Conservation (phyloP, 768 basidiomycete species). For the Collybia nuda region DNA sequence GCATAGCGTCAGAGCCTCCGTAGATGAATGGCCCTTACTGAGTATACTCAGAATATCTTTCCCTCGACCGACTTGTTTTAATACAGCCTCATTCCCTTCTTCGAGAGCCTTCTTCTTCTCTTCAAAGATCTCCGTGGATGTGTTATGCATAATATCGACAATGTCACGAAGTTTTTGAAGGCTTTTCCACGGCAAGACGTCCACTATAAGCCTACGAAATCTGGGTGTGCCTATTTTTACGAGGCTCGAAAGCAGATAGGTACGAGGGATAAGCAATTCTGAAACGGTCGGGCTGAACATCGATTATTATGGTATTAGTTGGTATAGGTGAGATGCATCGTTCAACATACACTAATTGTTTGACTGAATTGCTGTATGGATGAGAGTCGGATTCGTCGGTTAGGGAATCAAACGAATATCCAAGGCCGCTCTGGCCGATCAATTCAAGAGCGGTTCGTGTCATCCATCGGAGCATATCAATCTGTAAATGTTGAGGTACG, state of each 20-base stretch:
- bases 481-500: conserved; percentile 1
- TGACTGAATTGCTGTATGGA: conserved; percentile 12
- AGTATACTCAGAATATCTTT: conserved; percentile 18
- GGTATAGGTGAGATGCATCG: neutral
- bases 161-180: conserved; percentile 11
- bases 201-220: conserved; percentile 13
- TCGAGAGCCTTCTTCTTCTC: conserved; percentile 13
- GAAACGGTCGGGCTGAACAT: conserved; percentile 7
- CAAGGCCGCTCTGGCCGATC: conserved; percentile 18
- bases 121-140: conserved; percentile 11
- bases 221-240: conserved; percentile 14
- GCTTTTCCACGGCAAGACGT: conserved; percentile 9
- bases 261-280: conserved; percentile 5
- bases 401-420: conserved; percentile 16
- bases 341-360: conserved; percentile 5
- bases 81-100: conserved; percentile 13
- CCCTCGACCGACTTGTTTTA: conserved; percentile 4
- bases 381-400: conserved; percentile 10
- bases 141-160: conserved; percentile 12
- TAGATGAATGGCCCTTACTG: conserved; percentile 3
- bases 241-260: conserved; percentile 10
- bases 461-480: conserved; percentile 20
- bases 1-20: no score
- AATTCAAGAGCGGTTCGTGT: conserved; percentile 16
- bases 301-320: neutral